Conservation (phyloP, 805 yeast genomes). For the Priceomyces medius region DNA sequence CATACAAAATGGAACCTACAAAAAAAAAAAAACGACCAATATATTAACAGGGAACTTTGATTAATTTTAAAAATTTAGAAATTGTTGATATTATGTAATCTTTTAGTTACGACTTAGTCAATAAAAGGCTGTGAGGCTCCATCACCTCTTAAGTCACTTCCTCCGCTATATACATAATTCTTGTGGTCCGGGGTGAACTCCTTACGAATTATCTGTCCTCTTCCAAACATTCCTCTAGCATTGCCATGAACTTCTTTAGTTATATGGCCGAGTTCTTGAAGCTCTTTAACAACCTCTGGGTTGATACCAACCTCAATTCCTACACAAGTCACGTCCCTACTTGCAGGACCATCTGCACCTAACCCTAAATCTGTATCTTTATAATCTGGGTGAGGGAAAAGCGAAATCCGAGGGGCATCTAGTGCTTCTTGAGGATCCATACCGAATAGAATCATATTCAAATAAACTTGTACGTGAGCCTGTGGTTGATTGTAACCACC, state of each 20-base stretch:
- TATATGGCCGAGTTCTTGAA: constrained; percentile 57
- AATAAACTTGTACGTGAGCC: constrained; percentile 75
- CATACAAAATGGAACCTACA: too few relatives aligned
- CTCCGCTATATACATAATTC: constrained; percentile 58
- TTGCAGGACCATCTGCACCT: constrained; percentile 65
- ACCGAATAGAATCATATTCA: constrained; percentile 63
- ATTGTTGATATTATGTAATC: too few relatives aligned
- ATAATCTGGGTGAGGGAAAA: constrained; percentile 50
- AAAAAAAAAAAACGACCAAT: too few relatives aligned
- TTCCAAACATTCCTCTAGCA: constrained; percentile 51
- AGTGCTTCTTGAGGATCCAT: constrained; percentile 70
- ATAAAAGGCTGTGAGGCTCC: constrained; percentile 67
- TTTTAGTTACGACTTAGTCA: too few relatives aligned
- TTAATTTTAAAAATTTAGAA: too few relatives aligned
- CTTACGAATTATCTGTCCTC: constrained; percentile 71
- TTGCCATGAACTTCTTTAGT: constrained; percentile 44
- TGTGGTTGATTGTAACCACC: constrained; percentile 89
- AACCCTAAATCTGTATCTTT: constrained; percentile 47
- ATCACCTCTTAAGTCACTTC: constrained; percentile 83
- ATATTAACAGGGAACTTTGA: too few relatives aligned
- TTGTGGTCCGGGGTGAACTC: constrained; percentile 35
- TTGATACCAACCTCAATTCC: constrained; percentile 64
- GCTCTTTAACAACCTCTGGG: constrained; percentile 42
- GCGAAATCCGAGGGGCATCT: constrained; percentile 72
- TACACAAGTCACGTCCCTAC: constrained; percentile 58